Evolutionary conservation across 805 yeast species (phyloP).

Genomic region (Kluyveromyces lactis): DNA sequence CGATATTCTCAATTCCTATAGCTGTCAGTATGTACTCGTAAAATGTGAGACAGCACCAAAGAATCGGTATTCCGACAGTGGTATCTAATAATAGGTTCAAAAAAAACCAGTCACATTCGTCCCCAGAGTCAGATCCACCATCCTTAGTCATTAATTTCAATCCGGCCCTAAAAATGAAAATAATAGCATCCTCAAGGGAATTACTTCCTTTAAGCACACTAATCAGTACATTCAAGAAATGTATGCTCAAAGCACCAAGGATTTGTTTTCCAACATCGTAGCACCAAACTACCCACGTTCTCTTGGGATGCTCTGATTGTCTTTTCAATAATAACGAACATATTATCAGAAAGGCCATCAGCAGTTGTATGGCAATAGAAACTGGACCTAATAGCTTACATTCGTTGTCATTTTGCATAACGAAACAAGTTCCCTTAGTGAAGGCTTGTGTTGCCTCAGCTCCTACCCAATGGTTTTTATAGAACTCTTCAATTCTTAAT

Average conservation of each 20-base stretch:
- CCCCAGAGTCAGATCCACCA: slow-evolving; percentile 36
- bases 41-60: slow-evolving; percentile 48
- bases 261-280: slow-evolving; percentile 88
- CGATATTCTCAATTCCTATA: slow-evolving; percentile 33
- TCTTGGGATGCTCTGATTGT: slow-evolving; percentile 68
- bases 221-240: slow-evolving; percentile 62
- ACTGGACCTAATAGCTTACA: slow-evolving; percentile 80
- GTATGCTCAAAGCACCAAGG: slow-evolving; percentile 79
- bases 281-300: slow-evolving; percentile 85
- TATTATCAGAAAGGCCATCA: slow-evolving; percentile 70
- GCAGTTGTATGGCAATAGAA: slow-evolving; percentile 67
- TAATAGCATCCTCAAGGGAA: neutral
- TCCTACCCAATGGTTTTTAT: too few relatives aligned
- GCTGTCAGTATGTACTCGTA: slow-evolving; percentile 36
- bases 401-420: slow-evolving; percentile 2
- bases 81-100: slow-evolving; percentile 83
- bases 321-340: slow-evolving; percentile 69
- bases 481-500: too few relatives aligned
- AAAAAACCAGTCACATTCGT: slow-evolving; percentile 94
- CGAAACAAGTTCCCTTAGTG: too few relatives aligned
- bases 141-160: neutral
- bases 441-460: too few relatives aligned
- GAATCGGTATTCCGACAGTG: slow-evolving; percentile 83
- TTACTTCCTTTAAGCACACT: slow-evolving; percentile 44
- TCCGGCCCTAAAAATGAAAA: neutral